Evolutionary conservation across 2,329 filamentous ascomycete species (phyloP), one percentile per base, ranked within the genome.

Genomic region (Fusarium pseudonygamai): DNA sequence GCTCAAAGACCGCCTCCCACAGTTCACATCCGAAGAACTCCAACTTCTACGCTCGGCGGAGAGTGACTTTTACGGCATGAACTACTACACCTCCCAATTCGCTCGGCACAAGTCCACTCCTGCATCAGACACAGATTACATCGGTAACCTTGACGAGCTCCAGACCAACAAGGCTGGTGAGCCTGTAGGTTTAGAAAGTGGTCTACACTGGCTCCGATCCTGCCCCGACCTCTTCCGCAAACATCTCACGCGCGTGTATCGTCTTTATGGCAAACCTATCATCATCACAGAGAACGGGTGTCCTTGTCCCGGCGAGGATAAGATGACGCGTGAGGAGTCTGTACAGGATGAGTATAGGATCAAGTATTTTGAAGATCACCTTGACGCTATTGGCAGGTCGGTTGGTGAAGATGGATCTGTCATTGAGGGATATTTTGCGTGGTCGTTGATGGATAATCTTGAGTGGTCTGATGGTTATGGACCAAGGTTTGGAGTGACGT

Each of bases 331-430:
- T 0, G 78, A 81, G 28, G 78, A 83, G 57, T 78, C 81, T 2
- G 78, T 84, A 1, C 64, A 83, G 16, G 83, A 85, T 62, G 68
- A 64, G 7, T 84, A 81, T 58, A 78, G 83, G 4, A 75, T 80
- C 11, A 65, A 75, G 15, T 84, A 85, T 50, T 83, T 84, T 57
- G 73, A 78, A 18, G 77, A 81, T 26, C 82, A 84, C 34, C 68
- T 85, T 4, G 80, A 84, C 42, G 79, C 83, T 0, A 80, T 84
- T 40, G 79, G 75, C 0, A 69, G 47, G 24, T 45, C 71, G 2
- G 50, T 69, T 1, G 15, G 69, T 70, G 69, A 71, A 18, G 72
- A 75, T 22, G 63, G 69, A 1, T 37, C 66, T 3, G 34, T 43
- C 0, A 42, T 74, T 11, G 30, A 64, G 7, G 72, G 73, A 0